Evolutionary conservation across 2,329 filamentous ascomycete species (phyloP), one percentile per base, ranked within the genome.

Genomic region (Trichophyton verrucosum): DNA sequence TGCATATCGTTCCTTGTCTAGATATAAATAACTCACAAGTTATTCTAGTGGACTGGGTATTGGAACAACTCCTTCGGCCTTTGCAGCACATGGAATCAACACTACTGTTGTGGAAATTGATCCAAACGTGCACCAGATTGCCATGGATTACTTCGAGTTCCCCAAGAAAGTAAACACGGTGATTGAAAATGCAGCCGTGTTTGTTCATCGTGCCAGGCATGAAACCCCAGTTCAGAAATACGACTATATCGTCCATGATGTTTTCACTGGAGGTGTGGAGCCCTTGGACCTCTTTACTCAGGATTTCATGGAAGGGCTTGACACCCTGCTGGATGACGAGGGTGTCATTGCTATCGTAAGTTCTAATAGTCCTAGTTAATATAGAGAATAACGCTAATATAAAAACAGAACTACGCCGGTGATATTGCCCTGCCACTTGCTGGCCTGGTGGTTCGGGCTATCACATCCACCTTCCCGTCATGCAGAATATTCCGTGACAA

Each of bases 31-130:
- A 9, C 60, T 61, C 60, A 61, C 33, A 20, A 22, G n/a, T 47
- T 15, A 9, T 30, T 7, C 44, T 56, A 91, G 87, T 66, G 94
- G 94, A 5, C 83, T 97, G 20, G 94, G 94, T 53, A 89, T 97
- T 62, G 94, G 94, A 44, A 97, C 92, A 0, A 90, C 89, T 0
- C 92, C 92, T 0, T 87, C 89, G 46, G 91, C 92, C 4, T 76
- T 99, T 13, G 87, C 96, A 61, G 81, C 84, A 3, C 94, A 96
- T 68, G 90, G 91, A 3, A 89, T 99, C 69, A 82, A 91, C 68
- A 97, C 92, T 0, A 97, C 92, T 0, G 87, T 96, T 63, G 87
- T 99, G 15, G 94, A 99, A 73, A 89, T 99, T 60, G 94, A 99
- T 69, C 91, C 91, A 0, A 84, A 87, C 0, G 91, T 99, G 24